Percentiles rank a stretch among this genome's conserved stretches.
These are phyloP conservation scores for Pythium dissimile DNA, from an alignment of 352 stramenopile species.

Conservation along the genomic window DNA sequence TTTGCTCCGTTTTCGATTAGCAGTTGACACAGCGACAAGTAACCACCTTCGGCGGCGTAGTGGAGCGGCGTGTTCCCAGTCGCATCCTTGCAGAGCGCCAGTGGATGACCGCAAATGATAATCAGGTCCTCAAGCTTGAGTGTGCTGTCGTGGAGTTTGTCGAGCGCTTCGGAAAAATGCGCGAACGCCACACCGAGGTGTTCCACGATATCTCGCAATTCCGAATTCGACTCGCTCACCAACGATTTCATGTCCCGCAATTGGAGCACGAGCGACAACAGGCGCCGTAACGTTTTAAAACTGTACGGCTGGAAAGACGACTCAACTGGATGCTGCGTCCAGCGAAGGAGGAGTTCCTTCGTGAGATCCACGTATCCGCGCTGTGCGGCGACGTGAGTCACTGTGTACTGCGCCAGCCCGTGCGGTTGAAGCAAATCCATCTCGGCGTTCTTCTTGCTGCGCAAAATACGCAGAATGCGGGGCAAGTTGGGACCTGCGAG, in stretches of 20 bases:
- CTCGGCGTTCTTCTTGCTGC: constrained; percentile 46
- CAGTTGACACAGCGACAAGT: constrained; percentile 59
- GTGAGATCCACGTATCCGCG: constrained; percentile 67
- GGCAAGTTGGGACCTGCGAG: constrained; percentile 64
- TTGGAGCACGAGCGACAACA: constrained; percentile 49
- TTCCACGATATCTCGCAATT: constrained; percentile 48
- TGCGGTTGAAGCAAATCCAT: constrained; percentile 67
- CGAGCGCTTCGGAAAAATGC: constrained; percentile 62
- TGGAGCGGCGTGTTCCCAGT: constrained; percentile 72
- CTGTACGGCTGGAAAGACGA: constrained; percentile 67
- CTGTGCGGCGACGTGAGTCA: constrained; percentile 55
- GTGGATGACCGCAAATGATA: constrained; percentile 65
- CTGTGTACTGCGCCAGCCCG: constrained; percentile 60
- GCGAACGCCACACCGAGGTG: constrained; percentile 52
- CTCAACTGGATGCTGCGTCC: constrained; percentile 55
- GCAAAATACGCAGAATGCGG: constrained; percentile 54
- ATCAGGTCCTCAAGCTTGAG: constrained; percentile 63
- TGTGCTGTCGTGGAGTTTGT: constrained; percentile 52
- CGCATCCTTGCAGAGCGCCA: constrained; percentile 60
- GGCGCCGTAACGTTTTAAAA: constrained; percentile 39
- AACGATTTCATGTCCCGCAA: constrained; percentile 47
- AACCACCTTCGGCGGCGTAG: constrained; percentile 72
- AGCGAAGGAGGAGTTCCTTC: constrained; percentile 54
- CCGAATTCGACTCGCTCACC: constrained; percentile 54
- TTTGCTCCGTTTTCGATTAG: constrained; percentile 62